These are phyloP conservation scores for Naganishia vaughanmartiniae DNA, from an alignment of 768 basidiomycete species.

Conservation along the genomic window DNA sequence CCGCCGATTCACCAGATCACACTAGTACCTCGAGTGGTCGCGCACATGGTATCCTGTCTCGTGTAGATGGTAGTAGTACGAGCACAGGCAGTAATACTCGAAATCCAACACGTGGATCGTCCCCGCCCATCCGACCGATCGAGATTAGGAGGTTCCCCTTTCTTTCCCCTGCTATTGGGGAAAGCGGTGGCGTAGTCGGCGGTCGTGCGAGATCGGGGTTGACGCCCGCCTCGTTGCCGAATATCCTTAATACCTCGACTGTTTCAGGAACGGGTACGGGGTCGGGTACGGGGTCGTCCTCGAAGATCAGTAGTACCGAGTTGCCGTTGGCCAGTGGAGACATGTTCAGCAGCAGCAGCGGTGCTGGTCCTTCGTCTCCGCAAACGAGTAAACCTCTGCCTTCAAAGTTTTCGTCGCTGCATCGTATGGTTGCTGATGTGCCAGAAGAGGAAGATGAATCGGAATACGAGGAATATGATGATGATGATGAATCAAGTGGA, in stretches of 20 bases:
- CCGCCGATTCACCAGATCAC: not conserved
- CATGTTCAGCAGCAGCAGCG: not conserved
- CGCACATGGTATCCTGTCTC: not conserved
- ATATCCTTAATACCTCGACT: slow-evolving; percentile 1
- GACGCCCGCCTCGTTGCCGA: slow-evolving; percentile 7
- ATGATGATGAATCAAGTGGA: not conserved
- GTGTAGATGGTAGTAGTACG: not conserved
- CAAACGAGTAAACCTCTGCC: slow-evolving; percentile 22
- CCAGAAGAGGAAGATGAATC: not conserved
- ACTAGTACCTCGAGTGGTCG: not conserved
- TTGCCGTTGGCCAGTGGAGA: not conserved
- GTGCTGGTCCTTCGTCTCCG: not conserved
- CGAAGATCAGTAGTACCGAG: not conserved
- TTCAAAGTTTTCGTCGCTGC: slow-evolving; percentile 17
- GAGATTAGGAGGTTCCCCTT: slow-evolving; percentile 13
- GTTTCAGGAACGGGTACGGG: not conserved
- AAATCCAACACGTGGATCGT: not conserved
- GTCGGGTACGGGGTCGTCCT: not conserved
- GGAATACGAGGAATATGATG: slow-evolving; percentile 6
- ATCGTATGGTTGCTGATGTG: slow-evolving; percentile 18
- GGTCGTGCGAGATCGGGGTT: not conserved
- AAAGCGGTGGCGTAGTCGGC: not conserved
- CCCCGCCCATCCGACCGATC: slow-evolving; percentile 15
- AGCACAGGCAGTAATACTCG: not conserved
- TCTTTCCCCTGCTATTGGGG: slow-evolving; percentile 3